Evolutionary conservation across 225 moss, liverwort and hornwort species (phyloP).

Genomic region (Climacium dendroides): DNA sequence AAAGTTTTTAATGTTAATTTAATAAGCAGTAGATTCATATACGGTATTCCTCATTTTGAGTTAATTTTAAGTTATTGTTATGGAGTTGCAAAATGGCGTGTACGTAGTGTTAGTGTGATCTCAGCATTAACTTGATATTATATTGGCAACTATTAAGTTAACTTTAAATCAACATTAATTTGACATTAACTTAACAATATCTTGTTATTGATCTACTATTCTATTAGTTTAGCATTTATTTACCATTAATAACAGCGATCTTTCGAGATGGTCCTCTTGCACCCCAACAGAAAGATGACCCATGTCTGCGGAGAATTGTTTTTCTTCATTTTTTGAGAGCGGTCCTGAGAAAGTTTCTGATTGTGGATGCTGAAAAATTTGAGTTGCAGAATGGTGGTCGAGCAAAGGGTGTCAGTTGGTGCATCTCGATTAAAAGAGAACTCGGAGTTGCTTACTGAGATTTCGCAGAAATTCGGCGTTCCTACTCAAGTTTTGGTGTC

Average conservation of each 20-base stretch:
- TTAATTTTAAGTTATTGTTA: neutral
- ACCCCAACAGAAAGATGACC: neutral
- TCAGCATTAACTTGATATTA: neutral
- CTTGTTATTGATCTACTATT: neutral
- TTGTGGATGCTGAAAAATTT: neutral
- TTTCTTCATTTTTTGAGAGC: neutral
- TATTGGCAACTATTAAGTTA: neutral
- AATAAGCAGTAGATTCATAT: neutral
- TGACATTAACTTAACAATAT: neutral
- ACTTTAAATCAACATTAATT: neutral
- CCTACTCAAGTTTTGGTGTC: conserved; percentile 49
- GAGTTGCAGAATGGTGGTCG: conserved; percentile 44
- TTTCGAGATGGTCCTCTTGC: neutral
- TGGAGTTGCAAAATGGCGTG: neutral
- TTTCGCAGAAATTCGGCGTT: conserved; percentile 59
- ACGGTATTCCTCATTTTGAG: neutral
- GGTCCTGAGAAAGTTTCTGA: neutral
- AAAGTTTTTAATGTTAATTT: too few species aligned
- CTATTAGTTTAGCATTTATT: neutral
- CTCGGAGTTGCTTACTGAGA: conserved; percentile 28
- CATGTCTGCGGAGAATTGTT: neutral
- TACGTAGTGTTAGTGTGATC: neutral
- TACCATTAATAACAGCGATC: neutral
- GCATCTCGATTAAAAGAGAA: conserved; percentile 33
- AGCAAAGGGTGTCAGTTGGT: conserved; percentile 39